These are phyloP conservation scores for Xylariomycetidae sp. DNA, from an alignment of 2,329 filamentous ascomycete species.

Conservation along the genomic window DNA sequence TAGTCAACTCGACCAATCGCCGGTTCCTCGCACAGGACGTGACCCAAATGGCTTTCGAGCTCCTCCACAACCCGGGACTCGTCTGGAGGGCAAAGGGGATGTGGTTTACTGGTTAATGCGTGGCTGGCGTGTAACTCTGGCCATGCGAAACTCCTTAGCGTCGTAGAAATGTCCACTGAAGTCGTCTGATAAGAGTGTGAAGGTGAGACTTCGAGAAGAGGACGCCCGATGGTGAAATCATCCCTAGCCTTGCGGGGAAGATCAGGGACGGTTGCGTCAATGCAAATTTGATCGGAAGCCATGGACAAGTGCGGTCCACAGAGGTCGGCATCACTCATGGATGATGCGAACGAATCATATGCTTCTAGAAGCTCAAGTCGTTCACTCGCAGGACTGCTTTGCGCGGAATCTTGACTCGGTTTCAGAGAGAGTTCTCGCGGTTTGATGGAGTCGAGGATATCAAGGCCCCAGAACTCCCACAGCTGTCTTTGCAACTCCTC, in stretches of 20 bases:
- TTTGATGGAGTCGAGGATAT: constrained; percentile 52
- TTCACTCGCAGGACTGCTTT: constrained; percentile 4
- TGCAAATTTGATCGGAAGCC: constrained; percentile 29
- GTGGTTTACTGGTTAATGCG: neutral
- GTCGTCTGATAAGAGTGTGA: constrained; percentile 26
- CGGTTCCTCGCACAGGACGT: constrained; percentile 13
- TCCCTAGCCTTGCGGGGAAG: constrained; percentile 41
- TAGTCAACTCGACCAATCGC: constrained; percentile 45
- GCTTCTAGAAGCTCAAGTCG: constrained; percentile 36
- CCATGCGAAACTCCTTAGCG: constrained; percentile 28
- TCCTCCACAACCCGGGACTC: constrained; percentile 13
- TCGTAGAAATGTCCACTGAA: constrained; percentile 24
- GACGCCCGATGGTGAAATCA: constrained; percentile 44
- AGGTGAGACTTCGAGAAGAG: constrained; percentile 41
- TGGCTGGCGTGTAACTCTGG: constrained; percentile 9
- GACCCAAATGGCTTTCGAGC: constrained; percentile 34
- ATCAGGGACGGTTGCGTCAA: constrained; percentile 60
- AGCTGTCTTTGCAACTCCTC: constrained; percentile 59
- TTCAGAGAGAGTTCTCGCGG: too few species aligned
- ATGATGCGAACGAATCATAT: constrained; percentile 49
- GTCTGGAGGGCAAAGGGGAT: constrained; percentile 9
- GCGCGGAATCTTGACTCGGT: constrained; percentile 32
- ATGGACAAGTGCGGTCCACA: constrained; percentile 45
- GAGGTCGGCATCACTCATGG: constrained; percentile 61
- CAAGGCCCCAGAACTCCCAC: constrained; percentile 63